Base-by-base conservation (phyloP, 805 yeast species). In the Cyberlindnera misumaiensis region DNA sequence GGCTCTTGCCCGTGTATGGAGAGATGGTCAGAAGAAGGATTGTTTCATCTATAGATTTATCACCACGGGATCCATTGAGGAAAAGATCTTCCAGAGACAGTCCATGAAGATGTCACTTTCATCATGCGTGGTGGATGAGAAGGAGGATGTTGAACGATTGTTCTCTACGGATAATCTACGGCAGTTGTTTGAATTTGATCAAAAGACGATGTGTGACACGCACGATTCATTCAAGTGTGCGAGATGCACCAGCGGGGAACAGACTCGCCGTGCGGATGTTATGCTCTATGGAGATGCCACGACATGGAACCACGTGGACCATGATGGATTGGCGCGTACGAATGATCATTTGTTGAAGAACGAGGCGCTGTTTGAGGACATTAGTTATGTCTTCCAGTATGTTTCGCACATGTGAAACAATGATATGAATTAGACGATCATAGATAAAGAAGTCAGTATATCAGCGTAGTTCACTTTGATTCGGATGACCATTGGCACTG, bases 261-360 rank as follows among this genome's bases (percentile, higher is more conserved):
- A 93, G 62, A 45, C 62, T 24, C 52, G 67, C 4, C 79, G 73
- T 47, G 73, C 96, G 0, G 75, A 80, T 0, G 94, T 95, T 0
- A 89, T 93, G 96, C 64, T 93, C 26, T 93, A 93, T 56, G 98
- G 98, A 46, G 98, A 93, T 61, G 85, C 97, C 0, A 93, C 97
- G 0, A 80, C 97, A 0, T 90, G 98, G 98, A 90, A 93, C 58
- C 98, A 93, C 63, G 68, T 85, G 41, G 73, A 80, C 43, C 84
- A 73, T 43, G 72, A 66, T 4, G 76, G 73, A 2, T 65, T 93
- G 53, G 64, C 59, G 20, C 62, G 64, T 25, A 84, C 89, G 15
- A 84, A 87, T 50, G 98, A 93, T 55, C 72, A 75, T 43, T 63
- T 93, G 36, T 64, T 93, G 43, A 72, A 76, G 46, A 87, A 83